These are phyloP conservation scores for Malus hybrid DNA, from an alignment of 331 rosid genomes.

Conservation along the genomic window DNA sequence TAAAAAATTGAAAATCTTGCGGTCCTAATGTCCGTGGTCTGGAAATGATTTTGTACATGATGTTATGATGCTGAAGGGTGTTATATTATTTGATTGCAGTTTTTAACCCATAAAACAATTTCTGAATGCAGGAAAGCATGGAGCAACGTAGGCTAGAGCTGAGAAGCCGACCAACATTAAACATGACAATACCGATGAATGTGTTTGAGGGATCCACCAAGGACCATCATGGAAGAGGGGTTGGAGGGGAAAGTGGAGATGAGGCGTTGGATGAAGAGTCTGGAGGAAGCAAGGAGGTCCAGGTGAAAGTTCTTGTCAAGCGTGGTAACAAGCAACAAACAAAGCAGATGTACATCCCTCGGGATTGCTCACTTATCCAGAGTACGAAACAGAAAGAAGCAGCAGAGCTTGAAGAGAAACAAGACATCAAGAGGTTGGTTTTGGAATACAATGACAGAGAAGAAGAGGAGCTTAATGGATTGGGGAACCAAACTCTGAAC, in stretches of 20 bases:
- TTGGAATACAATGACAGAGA: constrained; percentile 95
- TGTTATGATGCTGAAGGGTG: background rate
- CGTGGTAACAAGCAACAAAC: constrained; percentile 99
- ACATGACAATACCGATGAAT: constrained; percentile 95
- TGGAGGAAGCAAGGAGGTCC: constrained; percentile 71
- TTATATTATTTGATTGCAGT: background rate
- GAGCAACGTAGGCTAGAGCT: constrained; percentile 88
- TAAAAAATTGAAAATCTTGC: background rate
- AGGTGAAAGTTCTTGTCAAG: constrained; percentile 96
- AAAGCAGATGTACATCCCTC: constrained; percentile 88
- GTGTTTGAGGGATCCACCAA: constrained; percentile 80
- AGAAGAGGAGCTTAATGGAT: constrained; percentile 92
- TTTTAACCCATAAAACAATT: constrained; percentile 7
- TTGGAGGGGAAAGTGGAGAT: constrained; percentile 84
- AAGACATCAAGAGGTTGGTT: constrained; percentile 91
- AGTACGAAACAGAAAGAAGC: constrained; percentile 99
- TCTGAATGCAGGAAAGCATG: constrained; percentile 83
- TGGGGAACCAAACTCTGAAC: constrained; percentile 70
- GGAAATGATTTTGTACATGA: background rate
- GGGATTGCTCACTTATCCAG: constrained; percentile 80
- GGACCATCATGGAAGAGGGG: constrained; percentile 79
- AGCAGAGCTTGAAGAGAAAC: constrained; percentile 97
- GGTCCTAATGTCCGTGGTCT: background rate
- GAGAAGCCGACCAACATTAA: constrained; percentile 81
- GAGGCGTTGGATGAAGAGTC: constrained; percentile 72